A percentile compares a stretch with the other conserved stretches of the same genome.
Evolutionary conservation across 2,329 filamentous ascomycete species (phyloP).

Genomic region (Ceratocystis diversiconidia): DNA sequence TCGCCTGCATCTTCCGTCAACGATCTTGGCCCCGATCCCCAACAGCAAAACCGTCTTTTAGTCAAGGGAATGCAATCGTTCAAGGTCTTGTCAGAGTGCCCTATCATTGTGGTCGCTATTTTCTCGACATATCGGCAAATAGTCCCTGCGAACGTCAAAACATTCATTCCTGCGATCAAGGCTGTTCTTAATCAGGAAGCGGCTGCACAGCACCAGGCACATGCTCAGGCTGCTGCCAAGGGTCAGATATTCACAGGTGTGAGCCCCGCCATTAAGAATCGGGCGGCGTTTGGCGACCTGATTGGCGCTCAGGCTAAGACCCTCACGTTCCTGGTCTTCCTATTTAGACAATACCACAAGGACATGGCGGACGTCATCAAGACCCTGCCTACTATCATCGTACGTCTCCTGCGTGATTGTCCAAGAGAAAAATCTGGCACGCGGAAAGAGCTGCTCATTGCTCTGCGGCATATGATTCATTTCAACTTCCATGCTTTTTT

Average conservation of each 20-base stretch:
- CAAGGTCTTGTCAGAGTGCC: slow-evolving; percentile 93
- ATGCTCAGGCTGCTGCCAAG: slow-evolving; percentile 65
- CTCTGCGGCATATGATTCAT: slow-evolving; percentile 96
- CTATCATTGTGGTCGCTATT: slow-evolving; percentile 95
- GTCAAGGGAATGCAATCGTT: slow-evolving; percentile 96
- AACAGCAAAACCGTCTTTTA: slow-evolving; percentile 66
- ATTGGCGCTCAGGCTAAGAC: slow-evolving; percentile 98
- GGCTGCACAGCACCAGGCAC: slow-evolving; percentile 82
- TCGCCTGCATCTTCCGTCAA: slow-evolving; percentile 74
- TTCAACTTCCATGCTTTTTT: slow-evolving; percentile 97
- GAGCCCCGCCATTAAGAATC: slow-evolving; percentile 83
- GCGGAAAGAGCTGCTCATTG: slow-evolving; percentile 87
- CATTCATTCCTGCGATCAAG: slow-evolving; percentile 90
- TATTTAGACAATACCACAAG: slow-evolving; percentile 74
- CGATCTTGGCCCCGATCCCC: slow-evolving; percentile 67
- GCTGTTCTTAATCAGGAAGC: slow-evolving; percentile 77
- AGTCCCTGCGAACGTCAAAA: slow-evolving; percentile 72
- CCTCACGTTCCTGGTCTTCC: slow-evolving; percentile 94
- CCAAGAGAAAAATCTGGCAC: slow-evolving; percentile 87
- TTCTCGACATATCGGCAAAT: slow-evolving; percentile 81
- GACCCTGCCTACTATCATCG: slow-evolving; percentile 73
- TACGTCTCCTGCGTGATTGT: slow-evolving; percentile 83
- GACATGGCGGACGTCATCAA: slow-evolving; percentile 80
- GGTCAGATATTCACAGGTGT: slow-evolving; percentile 83
- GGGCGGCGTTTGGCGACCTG: slow-evolving; percentile 89